Conservation (phyloP, 106 monocot genomes). For the Acorus calamus region DNA sequence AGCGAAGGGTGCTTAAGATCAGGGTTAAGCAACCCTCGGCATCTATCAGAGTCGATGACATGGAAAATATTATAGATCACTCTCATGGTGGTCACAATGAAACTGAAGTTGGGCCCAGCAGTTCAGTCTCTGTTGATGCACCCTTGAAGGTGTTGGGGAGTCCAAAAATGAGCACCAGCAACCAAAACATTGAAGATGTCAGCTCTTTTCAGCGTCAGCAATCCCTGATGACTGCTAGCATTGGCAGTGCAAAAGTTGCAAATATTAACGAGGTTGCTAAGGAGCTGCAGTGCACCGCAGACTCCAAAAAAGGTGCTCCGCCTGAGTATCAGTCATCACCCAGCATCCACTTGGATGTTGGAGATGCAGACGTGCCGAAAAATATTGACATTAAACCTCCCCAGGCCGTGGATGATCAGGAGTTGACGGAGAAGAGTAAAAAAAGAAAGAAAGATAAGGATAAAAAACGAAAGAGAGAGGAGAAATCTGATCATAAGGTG, state of each 20-base stretch:
- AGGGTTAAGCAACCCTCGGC: slow-evolving; percentile 56
- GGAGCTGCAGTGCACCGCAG: slow-evolving; percentile 79
- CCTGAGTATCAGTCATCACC: slow-evolving; percentile 21
- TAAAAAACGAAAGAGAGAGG: slow-evolving; percentile 38
- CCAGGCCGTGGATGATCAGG: slow-evolving; percentile 10
- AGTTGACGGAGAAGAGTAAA: slow-evolving; percentile 48
- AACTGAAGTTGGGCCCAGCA: slow-evolving; percentile 53
- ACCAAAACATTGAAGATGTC: slow-evolving; percentile 54
- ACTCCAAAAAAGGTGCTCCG: slow-evolving; percentile 30
- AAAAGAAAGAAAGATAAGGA: slow-evolving; percentile 36
- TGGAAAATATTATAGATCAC: slow-evolving; percentile 21
- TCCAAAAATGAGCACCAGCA: slow-evolving; percentile 23
- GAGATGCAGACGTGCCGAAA: slow-evolving; percentile 4
- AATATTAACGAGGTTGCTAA: slow-evolving; percentile 30
- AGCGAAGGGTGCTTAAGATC: slow-evolving; percentile 73
- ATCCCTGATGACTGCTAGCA: slow-evolving; percentile 48
- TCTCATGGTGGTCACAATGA: slow-evolving; percentile 40
- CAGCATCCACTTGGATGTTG: slow-evolving; percentile 7
- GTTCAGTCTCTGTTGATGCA: slow-evolving; percentile 93
- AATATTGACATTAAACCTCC: slow-evolving; percentile 11
- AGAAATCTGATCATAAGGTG: slow-evolving; percentile 21
- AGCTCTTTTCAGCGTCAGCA: slow-evolving; percentile 45
- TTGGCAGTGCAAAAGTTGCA: slow-evolving; percentile 47
- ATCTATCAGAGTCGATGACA: slow-evolving; percentile 49
- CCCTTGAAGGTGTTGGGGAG: slow-evolving; percentile 26